Base-by-base conservation (phyloP, 2,329 filamentous ascomycete genomes). In the Ilyonectria mors-panacis region DNA sequence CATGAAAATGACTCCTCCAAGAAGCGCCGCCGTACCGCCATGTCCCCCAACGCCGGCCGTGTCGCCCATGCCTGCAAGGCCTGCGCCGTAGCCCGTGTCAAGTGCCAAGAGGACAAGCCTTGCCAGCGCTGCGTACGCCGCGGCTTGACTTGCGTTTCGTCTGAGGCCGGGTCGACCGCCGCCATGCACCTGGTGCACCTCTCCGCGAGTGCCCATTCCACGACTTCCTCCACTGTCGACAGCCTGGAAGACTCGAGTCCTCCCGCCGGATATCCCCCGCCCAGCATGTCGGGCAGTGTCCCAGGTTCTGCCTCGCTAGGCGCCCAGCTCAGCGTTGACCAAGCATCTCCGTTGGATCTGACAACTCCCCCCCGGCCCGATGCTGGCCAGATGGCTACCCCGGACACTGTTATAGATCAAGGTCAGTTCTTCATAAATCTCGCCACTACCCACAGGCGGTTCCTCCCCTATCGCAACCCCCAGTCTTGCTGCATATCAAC, bases 41-140 rank as follows among this genome's bases (percentile, higher is more conserved):
- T 83, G 1, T 83, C 83, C 1, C 83, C 84, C 3, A 83, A 80
- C 17, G 80, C 83, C 2, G 83, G 84, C 21, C 84, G 86, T 13
- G 86, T 88, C 12, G 85, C 83, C 10, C 85, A 87, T 69, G 86
- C 86, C 15, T 88, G 86, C 69, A 82, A 82, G 26, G 78, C 84
- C 10, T 88, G 86, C 68, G 86, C 86, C 4, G 75, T 81, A 19
- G 86, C 86, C 12, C 81, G 86, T 21, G 85, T 88, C 50, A 88
- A 88, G 70, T 88, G 86, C 67, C 85, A 87, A 67, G 86, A 88
- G 63, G 74, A 79, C 23, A 88, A 88, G 76, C 86, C 86, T 35
- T 88, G 86, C 72, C 82, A 82, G 19, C 82, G 86, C 33, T 88
- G 86, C 69, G 78, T 83, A 57, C 83, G 79, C 60, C 82, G 86